Percentiles rank a stretch among this genome's conserved stretches.
phyloP scores from a whole-genome alignment of 176 grass and related monocot species.

The Pontederia crassipes region DNA sequence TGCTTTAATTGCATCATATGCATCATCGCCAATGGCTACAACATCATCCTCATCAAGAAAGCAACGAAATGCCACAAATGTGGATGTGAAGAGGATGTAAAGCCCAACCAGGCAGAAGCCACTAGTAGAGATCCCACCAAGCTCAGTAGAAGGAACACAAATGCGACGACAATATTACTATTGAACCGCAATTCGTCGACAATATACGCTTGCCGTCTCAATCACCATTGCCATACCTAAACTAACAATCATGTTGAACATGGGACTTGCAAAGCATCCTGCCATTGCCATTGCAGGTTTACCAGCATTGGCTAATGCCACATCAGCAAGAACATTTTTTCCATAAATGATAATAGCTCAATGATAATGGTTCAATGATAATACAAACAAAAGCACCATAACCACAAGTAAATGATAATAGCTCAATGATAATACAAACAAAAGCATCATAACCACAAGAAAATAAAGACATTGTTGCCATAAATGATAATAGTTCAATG shows the following conservation, averaged over 20 bases:
- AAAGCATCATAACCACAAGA: no score
- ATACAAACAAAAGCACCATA: no score
- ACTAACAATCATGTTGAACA: conserved; percentile 94
- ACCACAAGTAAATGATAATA: no score
- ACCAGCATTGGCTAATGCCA: conserved; percentile 59
- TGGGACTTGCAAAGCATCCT: conserved; percentile 90
- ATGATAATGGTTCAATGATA: no score
- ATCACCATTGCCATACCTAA: conserved; percentile 64
- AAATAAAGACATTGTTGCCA: no score
- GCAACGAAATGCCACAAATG: conserved; percentile 39
- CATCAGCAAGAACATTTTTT: conserved; percentile 72
- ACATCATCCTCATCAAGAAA: conserved; percentile 31
- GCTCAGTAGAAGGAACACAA: conserved; percentile 82
- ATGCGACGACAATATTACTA: conserved; percentile 65
- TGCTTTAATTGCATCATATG: conserved; percentile 2
- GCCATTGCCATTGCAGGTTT: conserved; percentile 72
- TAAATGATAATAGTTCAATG: no score
- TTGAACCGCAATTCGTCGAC: conserved; percentile 72
- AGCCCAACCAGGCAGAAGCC: conserved; percentile 74
- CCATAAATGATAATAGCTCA: no score
- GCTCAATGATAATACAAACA: no score
- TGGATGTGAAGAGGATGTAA: conserved; percentile 60
- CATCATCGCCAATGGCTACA: not conserved
- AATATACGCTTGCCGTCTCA: conserved; percentile 67
- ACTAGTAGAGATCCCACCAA: conserved; percentile 80